Percentiles rank a stretch among this genome's conserved stretches.
These are phyloP conservation scores for Ustilago sp. DNA, from an alignment of 1,284 basidiomycete species.

Conservation along the genomic window DNA sequence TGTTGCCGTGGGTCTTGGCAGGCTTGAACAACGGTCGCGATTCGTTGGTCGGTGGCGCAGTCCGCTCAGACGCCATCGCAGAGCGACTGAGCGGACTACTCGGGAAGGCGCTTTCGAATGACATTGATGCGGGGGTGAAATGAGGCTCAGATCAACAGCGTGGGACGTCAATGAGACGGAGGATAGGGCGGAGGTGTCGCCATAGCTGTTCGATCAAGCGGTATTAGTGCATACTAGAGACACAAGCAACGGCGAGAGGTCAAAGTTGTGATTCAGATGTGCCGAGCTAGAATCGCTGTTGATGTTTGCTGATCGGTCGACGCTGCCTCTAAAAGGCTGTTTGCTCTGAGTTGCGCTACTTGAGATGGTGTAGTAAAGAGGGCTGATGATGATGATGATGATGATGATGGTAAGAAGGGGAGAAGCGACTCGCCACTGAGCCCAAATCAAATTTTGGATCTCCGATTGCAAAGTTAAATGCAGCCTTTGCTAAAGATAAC, in stretches of 20 bases:
- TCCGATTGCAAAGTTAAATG: neutral
- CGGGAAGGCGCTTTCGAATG: slow-evolving; percentile 47
- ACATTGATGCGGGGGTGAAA: neutral
- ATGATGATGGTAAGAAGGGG: neutral
- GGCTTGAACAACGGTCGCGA: neutral
- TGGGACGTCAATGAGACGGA: neutral
- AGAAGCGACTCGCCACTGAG: neutral
- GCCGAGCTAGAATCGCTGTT: too few species aligned
- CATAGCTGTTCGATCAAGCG: neutral
- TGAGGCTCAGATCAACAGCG: neutral
- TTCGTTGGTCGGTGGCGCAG: neutral
- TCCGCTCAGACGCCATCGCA: slow-evolving; percentile 15
- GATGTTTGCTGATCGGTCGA: too few species aligned
- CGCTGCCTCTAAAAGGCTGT: too few species aligned
- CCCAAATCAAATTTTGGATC: neutral
- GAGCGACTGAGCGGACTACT: slow-evolving; percentile 53
- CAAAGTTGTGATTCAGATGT: neutral
- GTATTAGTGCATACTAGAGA: slow-evolving; percentile 1
- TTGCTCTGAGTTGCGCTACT: neutral
- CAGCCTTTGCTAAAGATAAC: neutral
- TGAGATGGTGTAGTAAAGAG: neutral
- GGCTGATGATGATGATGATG: neutral
- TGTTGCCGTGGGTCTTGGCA: slow-evolving; percentile 2
- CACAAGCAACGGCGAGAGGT: neutral
- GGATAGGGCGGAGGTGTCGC: neutral